These are phyloP conservation scores for Dictyostelium intermedium DNA, from an alignment of 78 protist genomes.

Conservation along the genomic window DNA sequence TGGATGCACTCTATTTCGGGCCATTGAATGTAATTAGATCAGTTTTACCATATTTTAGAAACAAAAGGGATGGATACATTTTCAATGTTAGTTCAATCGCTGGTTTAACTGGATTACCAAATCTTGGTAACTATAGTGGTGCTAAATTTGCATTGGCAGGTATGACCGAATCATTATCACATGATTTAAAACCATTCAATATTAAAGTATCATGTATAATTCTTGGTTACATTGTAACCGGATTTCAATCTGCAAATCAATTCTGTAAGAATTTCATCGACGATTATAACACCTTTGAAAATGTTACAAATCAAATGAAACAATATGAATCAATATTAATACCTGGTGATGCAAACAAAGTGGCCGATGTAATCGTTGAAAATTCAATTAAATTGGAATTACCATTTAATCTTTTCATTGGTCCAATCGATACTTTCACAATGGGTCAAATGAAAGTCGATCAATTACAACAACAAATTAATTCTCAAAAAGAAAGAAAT, in stretches of 20 bases:
- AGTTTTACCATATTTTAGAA: background rate
- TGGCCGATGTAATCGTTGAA: background rate
- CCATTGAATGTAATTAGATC: background rate
- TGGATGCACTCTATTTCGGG: slow-evolving; percentile 16
- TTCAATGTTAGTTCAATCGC: slow-evolving; percentile 14
- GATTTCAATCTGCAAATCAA: background rate
- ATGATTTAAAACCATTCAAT: slow-evolving; percentile 5
- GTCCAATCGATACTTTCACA: background rate
- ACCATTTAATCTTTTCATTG: slow-evolving; percentile 12
- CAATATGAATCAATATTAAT: background rate
- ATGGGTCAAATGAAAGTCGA: background rate
- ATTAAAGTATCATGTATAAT: slow-evolving; percentile 5
- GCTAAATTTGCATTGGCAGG: slow-evolving; percentile 13
- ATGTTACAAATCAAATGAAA: background rate
- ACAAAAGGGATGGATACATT: background rate
- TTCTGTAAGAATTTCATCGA: background rate
- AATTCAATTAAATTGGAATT: background rate
- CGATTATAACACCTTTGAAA: background rate
- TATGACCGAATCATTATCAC: background rate
- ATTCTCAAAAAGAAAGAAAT: slow-evolving; percentile 24
- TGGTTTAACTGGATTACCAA: background rate
- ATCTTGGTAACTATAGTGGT: background rate
- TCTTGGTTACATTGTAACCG: slow-evolving; percentile 4
- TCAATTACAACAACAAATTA: background rate
- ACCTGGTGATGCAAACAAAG: background rate